These are phyloP conservation scores for Pestalotiopsis sp. DNA, from an alignment of 2,329 filamentous ascomycete genomes.

Conservation along the genomic window DNA sequence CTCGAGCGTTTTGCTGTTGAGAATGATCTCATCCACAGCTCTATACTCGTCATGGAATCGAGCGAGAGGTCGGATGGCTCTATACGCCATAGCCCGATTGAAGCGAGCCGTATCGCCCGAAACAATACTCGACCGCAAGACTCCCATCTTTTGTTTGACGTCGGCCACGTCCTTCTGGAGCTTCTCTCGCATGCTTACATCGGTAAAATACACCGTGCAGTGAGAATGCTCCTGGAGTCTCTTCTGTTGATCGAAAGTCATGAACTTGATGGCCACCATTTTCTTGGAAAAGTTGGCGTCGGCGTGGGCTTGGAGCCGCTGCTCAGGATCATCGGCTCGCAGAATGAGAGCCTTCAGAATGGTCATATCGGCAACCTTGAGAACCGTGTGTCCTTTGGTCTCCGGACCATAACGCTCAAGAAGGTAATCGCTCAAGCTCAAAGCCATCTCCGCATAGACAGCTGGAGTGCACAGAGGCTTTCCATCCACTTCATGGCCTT, in stretches of 20 bases:
- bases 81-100: conserved; percentile 45
- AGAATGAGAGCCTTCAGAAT: conserved; percentile 55
- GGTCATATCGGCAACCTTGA: conserved; percentile 49
- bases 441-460: conserved; percentile 62
- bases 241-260: conserved; percentile 18
- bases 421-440: conserved; percentile 59
- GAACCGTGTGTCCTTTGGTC: conserved; percentile 38
- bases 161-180: conserved; percentile 16
- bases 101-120: conserved; percentile 28
- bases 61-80: conserved; percentile 26
- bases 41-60: conserved; percentile 29
- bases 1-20: conserved; percentile 26
- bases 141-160: conserved; percentile 20
- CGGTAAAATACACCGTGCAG: conserved; percentile 20
- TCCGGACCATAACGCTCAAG: conserved; percentile 50
- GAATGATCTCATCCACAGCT: conserved; percentile 29
- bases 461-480: conserved; percentile 37
- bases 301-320: conserved; percentile 51
- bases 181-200: conserved; percentile 10
- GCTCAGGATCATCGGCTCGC: conserved; percentile 28
- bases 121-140: conserved; percentile 16
- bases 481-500: conserved; percentile 32
- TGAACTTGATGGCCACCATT: conserved; percentile 41
- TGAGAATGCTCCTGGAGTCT: conserved; percentile 22
- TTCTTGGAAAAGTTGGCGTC: conserved; percentile 45